phyloP scores from a whole-genome alignment of 257 asterid genomes.

The Ilex aquifolium region DNA sequence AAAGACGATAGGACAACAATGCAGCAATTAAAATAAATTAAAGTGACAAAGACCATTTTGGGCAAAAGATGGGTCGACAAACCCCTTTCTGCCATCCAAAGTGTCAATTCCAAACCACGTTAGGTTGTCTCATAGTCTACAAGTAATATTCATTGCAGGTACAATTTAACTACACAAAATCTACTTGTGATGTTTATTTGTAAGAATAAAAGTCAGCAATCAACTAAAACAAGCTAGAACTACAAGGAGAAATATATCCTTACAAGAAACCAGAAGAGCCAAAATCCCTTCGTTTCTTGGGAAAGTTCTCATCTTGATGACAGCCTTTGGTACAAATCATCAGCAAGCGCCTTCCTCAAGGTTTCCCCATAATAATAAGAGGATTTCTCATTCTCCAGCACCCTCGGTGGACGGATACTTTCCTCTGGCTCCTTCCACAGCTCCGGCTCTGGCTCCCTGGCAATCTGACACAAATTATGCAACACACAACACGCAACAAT shows the following conservation, averaged over 20 bases:
- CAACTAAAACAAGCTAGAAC: slow-evolving; percentile 21
- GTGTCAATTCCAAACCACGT: too few species aligned
- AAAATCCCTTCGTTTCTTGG: neutral
- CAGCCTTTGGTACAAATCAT: slow-evolving; percentile 77
- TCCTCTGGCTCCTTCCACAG: slow-evolving; percentile 94
- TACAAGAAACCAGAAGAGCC: slow-evolving; percentile 16
- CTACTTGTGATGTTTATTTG: too few species aligned
- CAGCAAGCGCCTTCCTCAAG: slow-evolving; percentile 79
- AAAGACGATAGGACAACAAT: too few species aligned
- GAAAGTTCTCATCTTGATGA: slow-evolving; percentile 58
- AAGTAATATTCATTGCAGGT: too few species aligned
- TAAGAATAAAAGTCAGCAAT: slow-evolving; percentile 2
- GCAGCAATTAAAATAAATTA: too few species aligned
- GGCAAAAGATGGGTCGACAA: too few species aligned
- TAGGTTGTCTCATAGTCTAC: too few species aligned
- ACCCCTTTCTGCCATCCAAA: too few species aligned
- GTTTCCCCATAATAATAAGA: slow-evolving; percentile 69
- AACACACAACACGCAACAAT: slow-evolving; percentile 94
- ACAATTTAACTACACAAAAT: too few species aligned
- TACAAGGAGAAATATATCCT: slow-evolving; percentile 21
- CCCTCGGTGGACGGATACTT: slow-evolving; percentile 71
- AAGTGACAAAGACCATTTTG: too few species aligned
- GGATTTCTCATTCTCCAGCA: slow-evolving; percentile 77
- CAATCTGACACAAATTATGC: slow-evolving; percentile 95
- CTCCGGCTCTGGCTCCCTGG: slow-evolving; percentile 97